Conservation (phyloP, 1,284 basidiomycete genomes). For the Apiotrichum montevideense region DNA sequence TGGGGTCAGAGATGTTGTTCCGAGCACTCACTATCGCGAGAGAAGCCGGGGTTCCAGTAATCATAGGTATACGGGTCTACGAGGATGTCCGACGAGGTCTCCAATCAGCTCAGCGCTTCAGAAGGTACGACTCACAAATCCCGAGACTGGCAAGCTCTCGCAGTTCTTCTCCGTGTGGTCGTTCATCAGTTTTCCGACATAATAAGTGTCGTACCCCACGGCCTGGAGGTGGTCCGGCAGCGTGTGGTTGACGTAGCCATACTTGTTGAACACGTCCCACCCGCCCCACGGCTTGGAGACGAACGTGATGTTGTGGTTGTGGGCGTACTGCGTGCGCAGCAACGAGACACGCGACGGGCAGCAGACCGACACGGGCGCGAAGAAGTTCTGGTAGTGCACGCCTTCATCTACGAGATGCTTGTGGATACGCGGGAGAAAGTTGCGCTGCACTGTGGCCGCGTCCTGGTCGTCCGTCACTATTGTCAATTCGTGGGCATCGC, state of each 20-base stretch:
- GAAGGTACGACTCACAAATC: conserved; percentile 5
- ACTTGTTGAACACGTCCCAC: conserved; percentile 31
- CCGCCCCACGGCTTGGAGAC: conserved; percentile 30
- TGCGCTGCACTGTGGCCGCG: conserved; percentile 11
- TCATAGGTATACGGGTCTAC: conserved; percentile 39
- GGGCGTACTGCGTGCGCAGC: conserved; percentile 29
- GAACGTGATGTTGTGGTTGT: conserved; percentile 36
- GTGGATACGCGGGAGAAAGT: conserved; percentile 20
- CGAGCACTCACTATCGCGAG: conserved; percentile 14
- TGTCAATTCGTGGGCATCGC: no score
- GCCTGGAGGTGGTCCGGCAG: conserved; percentile 31
- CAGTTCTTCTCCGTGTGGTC: conserved; percentile 28
- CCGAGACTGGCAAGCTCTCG: conserved; percentile 20
- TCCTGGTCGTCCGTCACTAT: conserved; percentile 32
- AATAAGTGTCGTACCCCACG: conserved; percentile 34
- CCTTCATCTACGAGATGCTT: conserved; percentile 23
- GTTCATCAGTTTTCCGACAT: conserved; percentile 40
- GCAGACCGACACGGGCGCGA: conserved; percentile 29
- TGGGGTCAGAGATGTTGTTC: background rate
- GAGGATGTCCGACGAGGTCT: conserved; percentile 27
- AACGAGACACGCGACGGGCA: conserved; percentile 32
- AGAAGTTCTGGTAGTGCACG: conserved; percentile 27
- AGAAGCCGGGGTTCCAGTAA: conserved; percentile 29
- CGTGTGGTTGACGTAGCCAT: conserved; percentile 28
- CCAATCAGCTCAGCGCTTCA: conserved; percentile 4